Conservation (phyloP, 768 basidiomycete genomes). For the Cubamyces sp. region DNA sequence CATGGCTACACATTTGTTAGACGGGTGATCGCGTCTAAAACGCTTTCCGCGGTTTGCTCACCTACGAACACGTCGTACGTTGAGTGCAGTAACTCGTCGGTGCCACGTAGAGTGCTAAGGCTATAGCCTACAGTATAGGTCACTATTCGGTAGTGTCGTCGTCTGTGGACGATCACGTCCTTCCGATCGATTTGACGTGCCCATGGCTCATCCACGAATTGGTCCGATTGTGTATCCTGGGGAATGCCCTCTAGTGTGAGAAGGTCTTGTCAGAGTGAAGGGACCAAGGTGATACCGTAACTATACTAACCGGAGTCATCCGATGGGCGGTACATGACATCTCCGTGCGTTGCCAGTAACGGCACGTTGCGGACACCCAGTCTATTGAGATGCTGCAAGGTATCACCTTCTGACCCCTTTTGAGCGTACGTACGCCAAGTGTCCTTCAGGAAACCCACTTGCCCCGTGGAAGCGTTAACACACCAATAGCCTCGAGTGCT, state of each 20-base stretch:
- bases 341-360: neutral
- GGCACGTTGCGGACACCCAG: conserved; percentile 13
- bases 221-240: neutral
- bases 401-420: conserved; percentile 2
- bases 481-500: conserved; percentile 19
- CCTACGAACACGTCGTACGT: conserved; percentile 7
- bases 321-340: neutral
- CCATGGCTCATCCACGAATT: neutral
- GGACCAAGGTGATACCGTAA: too few relatives aligned
- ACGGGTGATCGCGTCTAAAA: neutral
- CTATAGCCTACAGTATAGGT: neutral
- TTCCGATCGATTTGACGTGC: neutral
- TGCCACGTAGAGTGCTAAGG: conserved; percentile 1
- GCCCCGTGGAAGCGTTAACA: neutral
- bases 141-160: neutral
- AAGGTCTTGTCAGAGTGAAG: too few relatives aligned
- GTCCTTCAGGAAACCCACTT: conserved; percentile 16
- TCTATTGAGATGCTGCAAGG: neutral
- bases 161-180: neutral
- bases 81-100: conserved; percentile 8
- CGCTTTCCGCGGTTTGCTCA: neutral
- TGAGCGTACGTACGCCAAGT: conserved; percentile 2
- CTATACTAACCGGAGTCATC: neutral
- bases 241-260: neutral
- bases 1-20: conserved; percentile 1